Evolutionary conservation across 768 basidiomycete species (phyloP).

Genomic region (Agaricus blazei): DNA sequence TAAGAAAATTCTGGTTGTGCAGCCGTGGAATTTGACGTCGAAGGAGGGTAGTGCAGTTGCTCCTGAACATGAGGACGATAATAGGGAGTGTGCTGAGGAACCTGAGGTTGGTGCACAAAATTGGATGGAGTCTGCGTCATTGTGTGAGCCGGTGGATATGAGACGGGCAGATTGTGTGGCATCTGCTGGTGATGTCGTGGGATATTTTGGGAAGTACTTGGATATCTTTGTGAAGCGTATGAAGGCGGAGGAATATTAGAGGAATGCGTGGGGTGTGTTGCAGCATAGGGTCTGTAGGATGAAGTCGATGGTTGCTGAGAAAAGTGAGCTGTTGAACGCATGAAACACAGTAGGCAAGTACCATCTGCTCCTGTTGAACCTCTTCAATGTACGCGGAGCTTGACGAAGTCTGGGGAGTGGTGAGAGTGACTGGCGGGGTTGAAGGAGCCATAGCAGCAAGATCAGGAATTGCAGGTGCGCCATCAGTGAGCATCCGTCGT

Average conservation of each 20-base stretch:
- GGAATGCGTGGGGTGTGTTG: neutral
- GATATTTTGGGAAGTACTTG: neutral
- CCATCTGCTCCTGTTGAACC: conserved; percentile 12
- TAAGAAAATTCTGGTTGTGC: neutral
- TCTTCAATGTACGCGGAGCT: conserved; percentile 8
- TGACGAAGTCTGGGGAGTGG: neutral
- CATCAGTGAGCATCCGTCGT: neutral
- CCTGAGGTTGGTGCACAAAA: neutral
- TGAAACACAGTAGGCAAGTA: conserved; percentile 11
- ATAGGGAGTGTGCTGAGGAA: neutral
- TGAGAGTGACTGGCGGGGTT: neutral
- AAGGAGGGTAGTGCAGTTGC: neutral
- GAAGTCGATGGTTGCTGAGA: neutral
- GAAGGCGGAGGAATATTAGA: neutral
- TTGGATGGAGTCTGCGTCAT: neutral
- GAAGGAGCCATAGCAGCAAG: neutral
- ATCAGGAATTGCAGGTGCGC: neutral
- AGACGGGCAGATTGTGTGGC: neutral
- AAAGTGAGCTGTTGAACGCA: neutral
- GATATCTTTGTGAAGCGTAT: neutral
- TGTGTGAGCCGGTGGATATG: neutral
- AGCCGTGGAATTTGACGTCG: neutral
- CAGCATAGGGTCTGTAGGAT: neutral
- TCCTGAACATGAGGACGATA: neutral
- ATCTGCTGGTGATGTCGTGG: neutral